Base-by-base conservation (phyloP, 768 basidiomycete species). In the Paxillus ammoniavirescens region DNA sequence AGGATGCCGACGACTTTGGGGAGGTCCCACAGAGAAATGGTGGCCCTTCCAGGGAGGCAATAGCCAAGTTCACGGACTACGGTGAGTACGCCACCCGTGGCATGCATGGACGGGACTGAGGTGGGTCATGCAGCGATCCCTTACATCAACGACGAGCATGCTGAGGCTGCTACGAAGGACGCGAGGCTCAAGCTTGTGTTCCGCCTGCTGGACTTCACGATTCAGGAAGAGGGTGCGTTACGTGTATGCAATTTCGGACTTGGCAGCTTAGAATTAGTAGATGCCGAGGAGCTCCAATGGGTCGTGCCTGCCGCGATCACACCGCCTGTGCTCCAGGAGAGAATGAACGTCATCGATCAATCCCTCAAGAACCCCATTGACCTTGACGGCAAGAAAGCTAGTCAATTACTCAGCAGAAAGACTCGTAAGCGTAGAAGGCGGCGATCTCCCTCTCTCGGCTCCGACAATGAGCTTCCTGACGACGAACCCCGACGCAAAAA, bases 301-400 rank as follows among this genome's bases (percentile, higher is more conserved):
- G 85, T 83, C 56, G 79, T 97, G 47, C 93, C 95, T 30, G 80
- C 84, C 8, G 69, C 75, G n/a, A 76, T 92, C 50, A 65, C 80
- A 15, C 88, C 90, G 0, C 71, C 81, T 6, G 82, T 88, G 47
- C 74, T 98, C 35, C 78, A 84, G 66, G 77, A 80, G 48, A 86
- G 81, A 47, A 72, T 89, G 61, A 81, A 80, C 49, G 83, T 94
- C 58, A 88, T 98, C 71, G 79, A 86, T 63, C 87, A 91, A 67
- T 98, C 86, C 77, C 79, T 98, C 55, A 76, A 80, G 66, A 79
- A 76, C 30, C 97, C 97, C 1, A 79, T 96, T 60, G 84, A 94
- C 61, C 77, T 91, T 35, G 78, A 86, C 43, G 91, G 87, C 40
- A 89, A 88, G 73, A 87, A 84, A 55, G 82, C 87, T 21, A 75